Evolutionary conservation across 768 basidiomycete species (phyloP).

Genomic region (Russula emetica): DNA sequence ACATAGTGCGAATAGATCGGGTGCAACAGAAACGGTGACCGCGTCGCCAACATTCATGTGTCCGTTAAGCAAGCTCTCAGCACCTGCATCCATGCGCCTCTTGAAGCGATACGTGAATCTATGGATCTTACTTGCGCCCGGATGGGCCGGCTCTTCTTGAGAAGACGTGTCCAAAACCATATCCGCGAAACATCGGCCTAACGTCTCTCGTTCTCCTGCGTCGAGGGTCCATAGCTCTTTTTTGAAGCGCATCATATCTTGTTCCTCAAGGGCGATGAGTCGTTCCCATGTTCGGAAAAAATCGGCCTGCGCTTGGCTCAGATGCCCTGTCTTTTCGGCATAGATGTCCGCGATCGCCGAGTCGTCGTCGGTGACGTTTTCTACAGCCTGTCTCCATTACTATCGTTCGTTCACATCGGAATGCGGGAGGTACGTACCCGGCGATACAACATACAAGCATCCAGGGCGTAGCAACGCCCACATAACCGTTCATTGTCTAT

Average conservation of each 20-base stretch:
- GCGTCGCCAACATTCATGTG: constrained; percentile 78
- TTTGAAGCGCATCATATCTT: constrained; percentile 75
- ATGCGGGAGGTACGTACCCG: constrained; percentile 45
- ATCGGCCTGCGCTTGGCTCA: constrained; percentile 56
- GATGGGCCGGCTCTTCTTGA: constrained; percentile 23
- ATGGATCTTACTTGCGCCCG: constrained; percentile 57
- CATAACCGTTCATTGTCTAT: constrained; percentile 80
- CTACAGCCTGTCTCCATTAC: constrained; percentile 53
- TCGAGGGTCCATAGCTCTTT: constrained; percentile 93
- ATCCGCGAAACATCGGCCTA: constrained; percentile 77
- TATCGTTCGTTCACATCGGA: constrained; percentile 2
- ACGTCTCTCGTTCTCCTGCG: constrained; percentile 70
- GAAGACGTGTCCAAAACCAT: constrained; percentile 63
- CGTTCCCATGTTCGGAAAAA: constrained; percentile 94
- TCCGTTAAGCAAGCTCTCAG: constrained; percentile 59
- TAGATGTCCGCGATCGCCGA: constrained; percentile 67
- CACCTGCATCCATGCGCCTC: constrained; percentile 23
- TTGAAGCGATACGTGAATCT: constrained; percentile 74
- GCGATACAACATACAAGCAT: constrained; percentile 92
- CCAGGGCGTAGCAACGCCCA: constrained; percentile 73
- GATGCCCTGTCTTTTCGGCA: constrained; percentile 72
- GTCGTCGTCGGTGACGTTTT: constrained; percentile 50
- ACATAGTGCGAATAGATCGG: constrained; percentile 76
- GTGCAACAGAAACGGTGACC: constrained; percentile 82
- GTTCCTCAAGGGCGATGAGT: constrained; percentile 81